These are phyloP conservation scores for Botryotinia narcissicola DNA, from an alignment of 2,329 filamentous ascomycete genomes.

Conservation along the genomic window DNA sequence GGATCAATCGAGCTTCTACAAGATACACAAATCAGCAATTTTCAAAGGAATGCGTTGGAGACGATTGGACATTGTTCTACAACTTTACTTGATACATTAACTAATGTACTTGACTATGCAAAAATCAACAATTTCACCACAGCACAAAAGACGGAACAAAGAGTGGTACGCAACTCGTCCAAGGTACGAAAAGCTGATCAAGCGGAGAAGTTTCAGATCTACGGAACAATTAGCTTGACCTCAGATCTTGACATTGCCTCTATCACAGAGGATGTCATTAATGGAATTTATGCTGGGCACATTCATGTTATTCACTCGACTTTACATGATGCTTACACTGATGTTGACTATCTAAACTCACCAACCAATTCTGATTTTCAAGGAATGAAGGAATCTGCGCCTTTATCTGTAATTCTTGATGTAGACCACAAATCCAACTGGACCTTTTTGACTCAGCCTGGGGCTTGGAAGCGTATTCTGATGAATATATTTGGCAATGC, in stretches of 20 bases:
- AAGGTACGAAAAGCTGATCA: not conserved
- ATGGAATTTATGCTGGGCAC: constrained; percentile 40
- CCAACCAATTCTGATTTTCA: not conserved
- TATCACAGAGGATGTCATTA: constrained; percentile 40
- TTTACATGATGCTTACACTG: not conserved
- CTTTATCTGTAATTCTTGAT: constrained; percentile 47
- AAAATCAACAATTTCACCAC: constrained; percentile 34
- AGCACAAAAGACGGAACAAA: constrained; percentile 2
- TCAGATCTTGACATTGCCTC: constrained; percentile 38
- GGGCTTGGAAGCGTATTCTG: constrained; percentile 43
- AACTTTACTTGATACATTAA: constrained; percentile 41
- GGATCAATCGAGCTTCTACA: constrained; percentile 50
- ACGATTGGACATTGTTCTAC: constrained; percentile 39
- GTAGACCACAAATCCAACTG: constrained; percentile 40
- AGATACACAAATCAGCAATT: constrained; percentile 41
- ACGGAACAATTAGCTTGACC: constrained; percentile 27
- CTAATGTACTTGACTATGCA: constrained; percentile 42
- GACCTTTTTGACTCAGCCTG: constrained; percentile 33
- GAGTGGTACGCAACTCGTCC: not conserved
- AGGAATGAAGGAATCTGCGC: too few species aligned
- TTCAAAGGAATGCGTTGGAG: constrained; percentile 37
- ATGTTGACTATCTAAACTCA: constrained; percentile 2
- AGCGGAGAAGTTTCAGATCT: constrained; percentile 4
- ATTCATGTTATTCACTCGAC: constrained; percentile 27
- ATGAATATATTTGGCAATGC: constrained; percentile 64